phyloP scores from a whole-genome alignment of 768 basidiomycete species.

The Cantharellus anzutake region DNA sequence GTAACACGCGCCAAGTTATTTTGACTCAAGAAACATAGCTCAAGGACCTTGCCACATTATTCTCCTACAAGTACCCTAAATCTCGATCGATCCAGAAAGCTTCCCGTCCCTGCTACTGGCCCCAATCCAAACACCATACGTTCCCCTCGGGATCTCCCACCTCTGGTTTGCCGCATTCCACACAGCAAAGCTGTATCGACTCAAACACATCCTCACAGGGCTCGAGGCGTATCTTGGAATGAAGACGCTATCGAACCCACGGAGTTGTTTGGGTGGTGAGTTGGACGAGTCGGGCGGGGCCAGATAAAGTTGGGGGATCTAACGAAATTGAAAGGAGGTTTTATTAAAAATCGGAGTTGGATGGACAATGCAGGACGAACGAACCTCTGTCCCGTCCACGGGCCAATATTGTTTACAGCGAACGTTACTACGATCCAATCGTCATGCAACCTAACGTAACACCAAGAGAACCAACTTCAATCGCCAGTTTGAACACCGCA shows the following conservation, averaged over 20 bases:
- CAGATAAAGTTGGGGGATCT: slow-evolving; percentile 13
- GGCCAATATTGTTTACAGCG: slow-evolving; percentile 11
- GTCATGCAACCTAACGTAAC: slow-evolving; percentile 7
- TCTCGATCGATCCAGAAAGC: neutral
- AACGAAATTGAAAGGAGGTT: too few relatives aligned
- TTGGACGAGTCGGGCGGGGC: slow-evolving; percentile 7
- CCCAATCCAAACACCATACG: slow-evolving; percentile 1
- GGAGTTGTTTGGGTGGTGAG: slow-evolving; percentile 11
- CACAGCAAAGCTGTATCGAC: slow-evolving; percentile 7
- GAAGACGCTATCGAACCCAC: slow-evolving; percentile 11
- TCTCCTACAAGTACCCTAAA: too few relatives aligned
- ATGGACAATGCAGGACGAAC: too few relatives aligned
- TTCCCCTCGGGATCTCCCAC: slow-evolving; percentile 3
- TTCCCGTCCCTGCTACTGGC: slow-evolving; percentile 5
- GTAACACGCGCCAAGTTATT: too few relatives aligned
- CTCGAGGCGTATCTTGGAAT: slow-evolving; percentile 7
- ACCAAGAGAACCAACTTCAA: neutral
- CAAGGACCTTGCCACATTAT: too few relatives aligned
- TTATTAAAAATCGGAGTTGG: too few relatives aligned
- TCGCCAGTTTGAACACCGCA: neutral
- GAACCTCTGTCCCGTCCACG: slow-evolving; percentile 10
- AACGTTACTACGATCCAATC: slow-evolving; percentile 3
- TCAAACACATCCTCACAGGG: neutral
- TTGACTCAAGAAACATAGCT: too few relatives aligned
- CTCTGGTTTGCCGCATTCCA: slow-evolving; percentile 7